Conservation (phyloP, 176 grass and related monocot genomes). For the Chloris gayana region DNA sequence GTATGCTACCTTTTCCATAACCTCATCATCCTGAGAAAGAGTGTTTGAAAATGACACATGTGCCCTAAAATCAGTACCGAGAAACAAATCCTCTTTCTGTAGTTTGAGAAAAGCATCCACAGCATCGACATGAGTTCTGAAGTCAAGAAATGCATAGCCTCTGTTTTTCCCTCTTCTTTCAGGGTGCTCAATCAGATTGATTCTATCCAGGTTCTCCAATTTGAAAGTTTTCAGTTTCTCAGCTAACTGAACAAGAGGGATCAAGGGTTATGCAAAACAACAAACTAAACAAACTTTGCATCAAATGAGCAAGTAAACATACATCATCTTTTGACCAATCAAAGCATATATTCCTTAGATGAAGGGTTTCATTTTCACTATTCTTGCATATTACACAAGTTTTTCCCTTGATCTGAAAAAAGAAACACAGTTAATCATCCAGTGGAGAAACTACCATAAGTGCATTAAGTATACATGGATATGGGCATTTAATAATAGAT, state of each 20-base stretch:
- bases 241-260: constrained; percentile 56
- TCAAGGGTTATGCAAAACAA: constrained; percentile 31
- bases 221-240: constrained; percentile 59
- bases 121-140: constrained; percentile 65
- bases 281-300: constrained; percentile 26
- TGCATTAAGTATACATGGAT: constrained; percentile 21
- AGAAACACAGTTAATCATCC: constrained; percentile 12
- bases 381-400: constrained; percentile 60
- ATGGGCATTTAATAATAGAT: constrained; percentile 14
- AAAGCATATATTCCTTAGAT: constrained; percentile 65
- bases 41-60: constrained; percentile 82
- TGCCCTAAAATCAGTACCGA: constrained; percentile 71
- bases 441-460: constrained; percentile 12
- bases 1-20: constrained; percentile 66
- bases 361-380: constrained; percentile 63
- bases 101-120: constrained; percentile 63
- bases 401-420: constrained; percentile 63
- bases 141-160: constrained; percentile 88
- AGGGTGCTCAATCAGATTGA: constrained; percentile 77
- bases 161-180: constrained; percentile 71
- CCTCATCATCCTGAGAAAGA: constrained; percentile 56
- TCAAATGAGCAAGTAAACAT: constrained; percentile 35
- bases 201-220: constrained; percentile 77
- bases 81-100: constrained; percentile 64
- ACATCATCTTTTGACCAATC: constrained; percentile 67